Base-by-base conservation (phyloP, 495 filamentous ascomycete genomes). In the Aspergillus incahuasiensis region DNA sequence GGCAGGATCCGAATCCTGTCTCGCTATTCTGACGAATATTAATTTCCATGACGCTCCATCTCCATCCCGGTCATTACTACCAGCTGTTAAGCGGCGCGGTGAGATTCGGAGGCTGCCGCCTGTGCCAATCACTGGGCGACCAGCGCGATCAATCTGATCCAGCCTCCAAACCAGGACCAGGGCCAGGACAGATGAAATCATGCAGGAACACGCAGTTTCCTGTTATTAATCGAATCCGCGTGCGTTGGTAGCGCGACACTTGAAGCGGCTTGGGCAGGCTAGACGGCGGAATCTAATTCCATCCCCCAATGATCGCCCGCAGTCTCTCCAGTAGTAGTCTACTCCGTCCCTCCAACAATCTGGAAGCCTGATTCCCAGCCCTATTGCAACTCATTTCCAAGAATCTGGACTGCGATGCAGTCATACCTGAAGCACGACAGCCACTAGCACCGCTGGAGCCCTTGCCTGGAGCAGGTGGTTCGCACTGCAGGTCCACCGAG, bases 381-480 rank as follows among this genome's bases (percentile, higher is more conserved):
- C 28, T 42, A 41, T 53, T 53, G 15, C 22, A 53, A 43, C 22
- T 53, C 21, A 21, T 35, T 35, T 30, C 28, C 28, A 30, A 30
- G 28, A 5, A n/a, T 30, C 34, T 21, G 6, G 13, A 34, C 34
- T 28, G 20, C 20, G 20, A 50, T 50, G 34, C 7, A 24, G 28
- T 40, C 48, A 38, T 50, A 34, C 13, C 21, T 20, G 15, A 19
- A 19, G 22, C 30, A 18, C 25, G 35, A 7, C 34, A 35, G n/a
- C 3, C n/a, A 8, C 38, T 40, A 16, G 38, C 15, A 40, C 19
- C 28, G 15, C 38, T 28, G 13, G 25, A 15, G 25, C 56, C 56
- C 56, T 54, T 58, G 50, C 56, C 19, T 58, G 18, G n/a, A 43
- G 42, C 48, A 58, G 55, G 55, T 57, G 48, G 55, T 57, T 55